Percentiles rank a stretch among this genome's conserved stretches.
Evolutionary conservation across 2,329 filamentous ascomycete genomes (phyloP).

Genomic region (Colletotrichum gloeosporioides): DNA sequence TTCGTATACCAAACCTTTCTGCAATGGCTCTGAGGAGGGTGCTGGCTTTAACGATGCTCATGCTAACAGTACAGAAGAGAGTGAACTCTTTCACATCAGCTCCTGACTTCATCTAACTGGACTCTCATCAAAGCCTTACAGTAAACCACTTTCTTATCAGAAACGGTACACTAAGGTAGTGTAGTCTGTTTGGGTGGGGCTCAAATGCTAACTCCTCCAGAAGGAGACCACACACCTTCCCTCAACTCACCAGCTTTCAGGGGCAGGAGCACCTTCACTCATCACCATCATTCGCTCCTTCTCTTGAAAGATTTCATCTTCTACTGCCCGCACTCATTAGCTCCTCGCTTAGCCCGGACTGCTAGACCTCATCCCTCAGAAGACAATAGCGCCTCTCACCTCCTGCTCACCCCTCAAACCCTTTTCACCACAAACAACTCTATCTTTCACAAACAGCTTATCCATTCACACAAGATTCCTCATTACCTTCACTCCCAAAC

Average conservation of each 20-base stretch:
- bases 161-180: background rate
- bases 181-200: background rate
- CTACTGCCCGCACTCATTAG: background rate
- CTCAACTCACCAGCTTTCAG: background rate
- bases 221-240: background rate
- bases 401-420: background rate
- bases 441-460: background rate
- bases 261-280: background rate
- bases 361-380: background rate
- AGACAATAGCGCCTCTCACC: background rate
- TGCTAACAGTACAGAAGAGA: background rate
- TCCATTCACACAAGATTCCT: background rate
- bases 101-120: background rate
- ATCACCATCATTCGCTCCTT: background rate
- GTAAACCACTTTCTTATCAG: background rate
- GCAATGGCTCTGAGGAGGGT: background rate
- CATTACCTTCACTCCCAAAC: background rate
- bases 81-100: background rate
- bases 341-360: background rate
- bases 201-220: background rate
- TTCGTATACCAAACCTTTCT: background rate
- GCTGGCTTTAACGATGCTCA: background rate
- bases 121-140: background rate
- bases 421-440: background rate
- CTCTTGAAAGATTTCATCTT: background rate